Conservation (phyloP, 2,329 filamentous ascomycete genomes). For the Cladobotryum mycophilum region DNA sequence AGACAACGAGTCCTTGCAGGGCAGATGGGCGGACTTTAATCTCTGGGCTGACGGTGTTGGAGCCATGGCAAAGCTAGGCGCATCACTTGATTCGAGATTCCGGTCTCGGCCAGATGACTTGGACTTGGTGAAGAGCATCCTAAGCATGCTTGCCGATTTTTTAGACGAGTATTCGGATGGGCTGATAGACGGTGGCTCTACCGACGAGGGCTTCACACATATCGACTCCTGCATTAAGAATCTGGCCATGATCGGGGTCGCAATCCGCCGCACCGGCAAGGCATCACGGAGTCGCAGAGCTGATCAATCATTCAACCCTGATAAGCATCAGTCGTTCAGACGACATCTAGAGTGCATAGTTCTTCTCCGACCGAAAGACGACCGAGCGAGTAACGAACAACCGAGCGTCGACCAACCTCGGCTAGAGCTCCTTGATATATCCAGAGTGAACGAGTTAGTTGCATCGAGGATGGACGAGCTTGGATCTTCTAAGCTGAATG, state of each 20-base stretch:
- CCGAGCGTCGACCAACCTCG: background rate
- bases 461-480: background rate
- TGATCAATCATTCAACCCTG: background rate
- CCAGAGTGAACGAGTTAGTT: background rate
- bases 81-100: conserved; percentile 7
- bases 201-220: background rate
- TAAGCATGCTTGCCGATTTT: conserved; percentile 1
- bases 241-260: conserved; percentile 1
- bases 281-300: background rate
- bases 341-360: background rate
- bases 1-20: background rate
- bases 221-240: conserved; percentile 8
- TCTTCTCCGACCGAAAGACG: background rate
- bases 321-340: background rate
- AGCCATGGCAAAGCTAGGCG: conserved; percentile 8
- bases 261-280: conserved; percentile 9
- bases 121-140: conserved; percentile 2
- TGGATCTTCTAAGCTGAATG: background rate
- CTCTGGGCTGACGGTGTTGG: conserved; percentile 14
- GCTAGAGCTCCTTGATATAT: background rate
- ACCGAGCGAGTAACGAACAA: background rate
- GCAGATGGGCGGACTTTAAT: conserved; percentile 10
- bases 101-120: conserved; percentile 4
- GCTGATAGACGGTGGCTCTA: too few relatives aligned
- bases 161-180: background rate